phyloP scores from a whole-genome alignment of 2,329 filamentous ascomycete species.

The Exophiala oligosperma region DNA sequence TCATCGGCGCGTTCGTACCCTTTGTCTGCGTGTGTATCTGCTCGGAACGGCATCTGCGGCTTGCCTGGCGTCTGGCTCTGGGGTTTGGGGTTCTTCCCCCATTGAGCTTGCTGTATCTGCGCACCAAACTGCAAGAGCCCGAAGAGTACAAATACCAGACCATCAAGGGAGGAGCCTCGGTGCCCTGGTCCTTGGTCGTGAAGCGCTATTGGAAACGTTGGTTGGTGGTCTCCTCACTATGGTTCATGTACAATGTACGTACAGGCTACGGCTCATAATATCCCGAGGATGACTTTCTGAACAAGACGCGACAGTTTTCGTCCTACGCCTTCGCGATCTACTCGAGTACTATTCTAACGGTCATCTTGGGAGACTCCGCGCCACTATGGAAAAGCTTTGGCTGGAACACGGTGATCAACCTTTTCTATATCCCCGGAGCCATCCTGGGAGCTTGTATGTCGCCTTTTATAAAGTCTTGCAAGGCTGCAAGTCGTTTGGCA shows the following conservation, averaged over 20 bases:
- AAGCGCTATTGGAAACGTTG: too few species aligned
- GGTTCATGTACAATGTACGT: constrained; percentile 73
- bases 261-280: too few species aligned
- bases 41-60: constrained; percentile 63
- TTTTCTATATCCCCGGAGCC: constrained; percentile 85
- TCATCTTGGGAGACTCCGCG: constrained; percentile 44
- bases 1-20: constrained; percentile 76
- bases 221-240: constrained; percentile 68
- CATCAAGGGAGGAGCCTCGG: too few species aligned
- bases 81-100: constrained; percentile 82
- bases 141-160: constrained; percentile 63
- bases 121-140: constrained; percentile 72
- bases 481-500: too few species aligned
- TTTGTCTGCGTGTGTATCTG: constrained; percentile 63
- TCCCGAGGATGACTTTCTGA: too few species aligned
- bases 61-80: constrained; percentile 79
- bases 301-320: constrained; percentile 55
- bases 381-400: constrained; percentile 77
- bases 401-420: constrained; percentile 84
- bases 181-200: too few species aligned
- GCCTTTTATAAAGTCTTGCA: too few species aligned
- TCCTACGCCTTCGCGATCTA: constrained; percentile 85
- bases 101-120: constrained; percentile 67
- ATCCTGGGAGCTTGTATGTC: constrained; percentile 64
- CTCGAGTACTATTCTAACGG: constrained; percentile 64